Evolutionary conservation across 2,329 filamentous ascomycete genomes (phyloP), one percentile per base, ranked within the genome.

Genomic region (Colletotrichum sp.): DNA sequence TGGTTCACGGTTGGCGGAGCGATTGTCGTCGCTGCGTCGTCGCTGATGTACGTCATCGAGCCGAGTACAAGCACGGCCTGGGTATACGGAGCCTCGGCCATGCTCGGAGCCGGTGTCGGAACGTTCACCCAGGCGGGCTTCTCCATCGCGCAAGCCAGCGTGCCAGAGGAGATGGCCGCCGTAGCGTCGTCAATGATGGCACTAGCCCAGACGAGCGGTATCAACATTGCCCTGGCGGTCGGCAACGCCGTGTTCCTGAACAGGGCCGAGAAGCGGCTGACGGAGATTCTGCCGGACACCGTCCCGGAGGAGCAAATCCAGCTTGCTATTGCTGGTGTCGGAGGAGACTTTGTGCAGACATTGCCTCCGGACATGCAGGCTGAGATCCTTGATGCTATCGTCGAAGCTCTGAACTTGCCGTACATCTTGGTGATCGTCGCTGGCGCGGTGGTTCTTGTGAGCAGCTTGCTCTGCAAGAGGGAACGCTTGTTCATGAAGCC

Each of bases 31-130:
- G 78, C 83, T 6, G 87, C 85, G 2, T 82, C 81, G 15, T 82
- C 82, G 0, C 77, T 86, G 30, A 81, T 88, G 80, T 82, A 81
- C 62, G 80, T 81, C 4, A 79, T 84, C 68, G 71, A 79, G 1
- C 71, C 69, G 5, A 73, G 67, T 34, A 81, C 81, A 4, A 74
- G 77, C 15, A 77, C 77, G 1, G 68, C 78, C 4, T 73, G 76
- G 39, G 80, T 83, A 5, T 85, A 85, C 60, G 84, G 84, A 28
- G 82, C 81, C 34, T 80, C 76, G 3, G 79, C 87, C 10, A 79
- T 89, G 5, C 76, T 88, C 2, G 88, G 85, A 6, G 78, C 86
- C 8, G 87, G 87, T 8, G 79, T 80, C 2, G 85, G 86, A 2
- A 77, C 79, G 0, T 81, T 80, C 57, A 80, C 82, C 12, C 82